Evolutionary conservation across 768 basidiomycete genomes (phyloP).

Genomic region (Boletellus sp.): DNA sequence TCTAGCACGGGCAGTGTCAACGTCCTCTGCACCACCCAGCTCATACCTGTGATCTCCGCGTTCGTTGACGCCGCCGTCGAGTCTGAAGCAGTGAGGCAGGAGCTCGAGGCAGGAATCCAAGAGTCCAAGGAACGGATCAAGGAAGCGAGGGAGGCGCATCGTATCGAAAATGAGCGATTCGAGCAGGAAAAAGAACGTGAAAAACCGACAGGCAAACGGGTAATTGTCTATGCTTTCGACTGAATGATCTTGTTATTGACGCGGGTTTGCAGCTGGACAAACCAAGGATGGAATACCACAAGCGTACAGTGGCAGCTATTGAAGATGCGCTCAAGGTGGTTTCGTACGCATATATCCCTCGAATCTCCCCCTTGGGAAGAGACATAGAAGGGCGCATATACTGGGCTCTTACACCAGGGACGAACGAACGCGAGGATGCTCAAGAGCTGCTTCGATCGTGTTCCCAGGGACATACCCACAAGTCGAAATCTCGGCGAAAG

Average conservation of each 20-base stretch:
- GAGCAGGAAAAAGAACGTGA: constrained; percentile 48
- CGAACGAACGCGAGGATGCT: constrained; percentile 52
- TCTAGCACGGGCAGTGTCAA: constrained; percentile 27
- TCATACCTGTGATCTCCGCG: constrained; percentile 61
- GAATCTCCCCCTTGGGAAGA: constrained; percentile 61
- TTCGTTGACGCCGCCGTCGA: constrained; percentile 52
- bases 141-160: constrained; percentile 47
- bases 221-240: neutral
- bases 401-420: constrained; percentile 61
- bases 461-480: constrained; percentile 29
- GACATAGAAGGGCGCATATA: constrained; percentile 67
- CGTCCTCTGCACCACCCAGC: constrained; percentile 50
- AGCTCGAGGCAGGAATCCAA: constrained; percentile 56
- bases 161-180: constrained; percentile 29
- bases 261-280: constrained; percentile 37
- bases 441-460: constrained; percentile 26
- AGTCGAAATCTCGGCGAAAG: constrained; percentile 37
- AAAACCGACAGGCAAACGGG: constrained; percentile 39
- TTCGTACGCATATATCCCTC: constrained; percentile 42
- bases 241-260: neutral
- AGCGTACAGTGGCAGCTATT: constrained; percentile 43
- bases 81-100: constrained; percentile 49
- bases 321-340: constrained; percentile 56
- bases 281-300: constrained; percentile 45
- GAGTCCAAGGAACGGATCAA: constrained; percentile 52